Evolutionary conservation across 139 green algal species (phyloP).

Genomic region (Closterium sp.): DNA sequence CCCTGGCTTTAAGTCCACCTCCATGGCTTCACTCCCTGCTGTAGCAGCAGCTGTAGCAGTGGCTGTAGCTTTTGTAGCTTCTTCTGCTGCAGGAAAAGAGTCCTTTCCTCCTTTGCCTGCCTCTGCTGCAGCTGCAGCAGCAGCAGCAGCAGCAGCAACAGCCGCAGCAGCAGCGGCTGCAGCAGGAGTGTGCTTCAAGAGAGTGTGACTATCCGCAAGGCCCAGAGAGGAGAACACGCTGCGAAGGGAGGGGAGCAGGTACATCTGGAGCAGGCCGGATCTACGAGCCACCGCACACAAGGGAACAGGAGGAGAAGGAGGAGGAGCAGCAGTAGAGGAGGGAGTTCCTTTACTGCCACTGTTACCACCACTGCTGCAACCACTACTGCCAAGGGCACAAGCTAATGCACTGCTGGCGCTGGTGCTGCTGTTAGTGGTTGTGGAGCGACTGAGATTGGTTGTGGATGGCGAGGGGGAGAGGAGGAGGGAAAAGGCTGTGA

Average conservation of each 20-base stretch:
- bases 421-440: background rate
- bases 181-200: background rate
- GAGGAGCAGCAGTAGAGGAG: background rate
- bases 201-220: background rate
- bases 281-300: constrained; percentile 44
- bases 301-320: background rate
- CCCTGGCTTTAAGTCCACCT: background rate
- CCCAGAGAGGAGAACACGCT: constrained; percentile 47
- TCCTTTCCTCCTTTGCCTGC: background rate
- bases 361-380: too few species aligned
- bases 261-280: constrained; percentile 60
- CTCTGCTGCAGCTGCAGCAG: background rate
- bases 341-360: too few species aligned
- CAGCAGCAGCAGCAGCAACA: background rate
- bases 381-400: background rate
- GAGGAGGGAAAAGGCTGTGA: background rate
- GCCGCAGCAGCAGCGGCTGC: background rate
- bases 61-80: background rate
- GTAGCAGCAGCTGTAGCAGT: background rate
- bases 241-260: constrained; percentile 58
- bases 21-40: background rate
- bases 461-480: background rate
- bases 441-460: background rate
- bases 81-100: background rate
- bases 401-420: background rate